A percentile compares a stretch with the other conserved stretches of the same genome.
These are phyloP conservation scores for Xylariomycetidae sp. DNA, from an alignment of 2,329 filamentous ascomycete genomes.

Conservation along the genomic window DNA sequence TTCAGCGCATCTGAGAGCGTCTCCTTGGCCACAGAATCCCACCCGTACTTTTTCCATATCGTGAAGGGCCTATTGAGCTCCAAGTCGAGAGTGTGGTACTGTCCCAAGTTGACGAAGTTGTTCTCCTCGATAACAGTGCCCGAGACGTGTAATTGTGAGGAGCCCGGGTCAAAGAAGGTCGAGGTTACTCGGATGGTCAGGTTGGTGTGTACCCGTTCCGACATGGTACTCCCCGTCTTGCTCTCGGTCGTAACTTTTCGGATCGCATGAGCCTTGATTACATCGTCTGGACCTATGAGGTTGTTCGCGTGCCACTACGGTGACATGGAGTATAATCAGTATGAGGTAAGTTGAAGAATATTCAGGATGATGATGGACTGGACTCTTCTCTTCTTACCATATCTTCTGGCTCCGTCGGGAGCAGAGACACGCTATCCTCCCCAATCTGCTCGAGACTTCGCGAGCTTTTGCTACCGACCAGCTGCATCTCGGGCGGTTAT, in stretches of 20 bases:
- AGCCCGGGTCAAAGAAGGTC: constrained; percentile 54
- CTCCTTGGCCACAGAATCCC: constrained; percentile 84
- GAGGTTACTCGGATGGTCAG: constrained; percentile 53
- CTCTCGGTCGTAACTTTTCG: constrained; percentile 49
- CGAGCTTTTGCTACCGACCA: constrained; percentile 33
- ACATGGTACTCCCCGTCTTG: constrained; percentile 40
- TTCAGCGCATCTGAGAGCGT: constrained; percentile 75
- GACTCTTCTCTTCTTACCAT: constrained; percentile 22
- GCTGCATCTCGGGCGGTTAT: too few species aligned
- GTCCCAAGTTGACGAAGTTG: constrained; percentile 46
- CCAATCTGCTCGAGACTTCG: constrained; percentile 32
- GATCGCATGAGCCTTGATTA: constrained; percentile 50
- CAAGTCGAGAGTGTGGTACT: constrained; percentile 66
- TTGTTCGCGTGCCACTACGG: constrained; percentile 57
- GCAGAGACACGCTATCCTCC: constrained; percentile 34
- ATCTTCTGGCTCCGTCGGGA: constrained; percentile 39
- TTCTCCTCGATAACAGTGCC: constrained; percentile 52
- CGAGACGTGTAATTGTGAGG: constrained; percentile 52
- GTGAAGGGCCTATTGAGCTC: constrained; percentile 86
- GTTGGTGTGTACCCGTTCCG: constrained; percentile 52
- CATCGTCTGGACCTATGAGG: constrained; percentile 49
- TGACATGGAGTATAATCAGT: neutral
- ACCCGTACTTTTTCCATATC: constrained; percentile 76
- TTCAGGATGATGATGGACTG: neutral
- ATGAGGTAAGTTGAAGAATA: neutral